Evolutionary conservation across 371 early-diverging fungal genomes (phyloP), one percentile per base, ranked within the genome.

Genomic region (Mortierella sp.): DNA sequence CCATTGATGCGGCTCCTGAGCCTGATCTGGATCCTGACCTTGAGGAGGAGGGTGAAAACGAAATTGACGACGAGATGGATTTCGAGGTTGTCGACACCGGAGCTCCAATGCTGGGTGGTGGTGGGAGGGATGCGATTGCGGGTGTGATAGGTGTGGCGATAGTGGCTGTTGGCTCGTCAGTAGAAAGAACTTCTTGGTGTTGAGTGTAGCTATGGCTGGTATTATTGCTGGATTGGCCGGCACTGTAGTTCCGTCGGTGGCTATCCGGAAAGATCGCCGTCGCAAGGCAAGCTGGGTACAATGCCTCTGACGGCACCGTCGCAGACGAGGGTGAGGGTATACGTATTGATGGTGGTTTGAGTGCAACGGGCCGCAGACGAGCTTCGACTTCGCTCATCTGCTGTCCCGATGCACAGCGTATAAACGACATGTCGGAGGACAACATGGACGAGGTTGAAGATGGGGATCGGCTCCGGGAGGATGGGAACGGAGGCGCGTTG

Each of bases 381-480:
- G 41, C 19, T 2, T 76, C 77, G 9, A 40, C 8, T 2, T 71
- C 71, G 0, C 7, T n/a, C 70, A 75, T 69, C 43, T 76, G 67
- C 24, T 65, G 66, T 22, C 47, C 71, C 26, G 71, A 65, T 0
- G 29, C 26, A 14, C 76, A 70, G 19, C 63, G 77, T 2, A 71
- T 50, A 58, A 63, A 71, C 5, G 77, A 61, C 26, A 52, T 26
- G 14, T 34, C 34, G 9, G 77, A 55, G 2, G 68, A 68, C 11
- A 64, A 19, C 48, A 71, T n/a, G 9, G 74, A 68, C 0, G 26
- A 19, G 4, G 71, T 55, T 2, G 77, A 53, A 22, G 71, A 26
- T 50, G 43, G 55, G 11, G 77, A 76, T 26, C 77, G 43, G 48
- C 31, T 8, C 7, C 39, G 13, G 52, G 39, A 44, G 55, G 55